Evolutionary conservation across 2,329 filamentous ascomycete genomes (phyloP), one percentile per base, ranked within the genome.

Genomic region (Cytospora paraplurivora): DNA sequence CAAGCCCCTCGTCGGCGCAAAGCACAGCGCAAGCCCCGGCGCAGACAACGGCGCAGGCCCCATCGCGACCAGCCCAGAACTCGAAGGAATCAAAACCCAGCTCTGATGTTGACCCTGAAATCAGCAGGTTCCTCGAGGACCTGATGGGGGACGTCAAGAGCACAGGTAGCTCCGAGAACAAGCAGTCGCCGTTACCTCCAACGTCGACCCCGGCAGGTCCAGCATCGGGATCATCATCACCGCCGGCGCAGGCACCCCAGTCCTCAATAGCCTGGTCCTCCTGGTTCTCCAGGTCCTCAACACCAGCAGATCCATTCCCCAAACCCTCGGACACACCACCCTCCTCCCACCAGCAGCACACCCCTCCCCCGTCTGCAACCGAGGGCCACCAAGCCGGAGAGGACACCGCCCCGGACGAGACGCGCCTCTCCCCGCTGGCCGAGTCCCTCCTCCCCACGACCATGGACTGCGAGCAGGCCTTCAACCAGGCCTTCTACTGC

Each of bases 401-500:
- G 13, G 11, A 49, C 59, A 44, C 55, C 44, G 47, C 64, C 51
- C 38, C 63, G 52, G 58, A 51, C 63, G 50, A 37, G 51, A 37
- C 54, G n/a, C 51, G 62, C 61, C 72, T 76, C 65, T 76, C 80
- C 67, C 76, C 81, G 64, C 75, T 90, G 64, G 84, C 88, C 69
- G 86, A 91, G 68, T 85, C 88, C 67, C 81, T 92, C 57, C 90
- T 95, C 66, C 92, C 92, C 0, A 88, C 87, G 50, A 86, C 83
- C 59, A 95, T 98, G 89, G 93, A 90, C 72, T 98, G 95, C 81
- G 89, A 91, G 58, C 84, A 89, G 66, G 90, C 93, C 70, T 98
- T 99, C 79, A 95, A 99, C 79, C 84, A 87, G 67, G 93, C 94
- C 65, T 97, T 94, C 84, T 92, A 94, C 81, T 99, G 95, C 83